These are phyloP conservation scores for Dictyostelium firmibasis DNA, from an alignment of 78 protist genomes.

Conservation along the genomic window DNA sequence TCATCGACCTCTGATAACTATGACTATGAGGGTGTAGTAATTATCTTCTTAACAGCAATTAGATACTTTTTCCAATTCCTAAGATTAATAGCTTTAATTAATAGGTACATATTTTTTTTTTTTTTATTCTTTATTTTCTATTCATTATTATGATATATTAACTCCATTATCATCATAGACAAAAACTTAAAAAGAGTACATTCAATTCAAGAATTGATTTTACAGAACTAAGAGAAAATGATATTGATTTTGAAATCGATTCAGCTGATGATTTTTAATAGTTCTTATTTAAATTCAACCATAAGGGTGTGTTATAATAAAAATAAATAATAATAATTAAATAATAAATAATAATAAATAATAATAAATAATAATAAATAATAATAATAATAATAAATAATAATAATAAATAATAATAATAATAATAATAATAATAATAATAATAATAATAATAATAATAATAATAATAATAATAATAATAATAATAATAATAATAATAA, in stretches of 20 bases:
- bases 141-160: background rate
- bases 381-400: background rate
- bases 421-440: background rate
- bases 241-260: conserved; percentile 47
- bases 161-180: background rate
- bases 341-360: too few species aligned
- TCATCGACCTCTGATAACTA: background rate
- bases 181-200: conserved; percentile 20
- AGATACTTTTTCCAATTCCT: conserved; percentile 41
- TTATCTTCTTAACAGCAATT: conserved; percentile 33
- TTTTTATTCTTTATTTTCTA: too few species aligned
- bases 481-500: background rate
- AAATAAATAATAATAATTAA: too few species aligned
- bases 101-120: background rate
- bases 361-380: too few species aligned
- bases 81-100: conserved; percentile 54
- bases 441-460: background rate
- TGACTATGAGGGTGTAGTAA: conserved; percentile 53
- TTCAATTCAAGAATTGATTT: conserved; percentile 55
- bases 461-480: background rate
- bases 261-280: conserved; percentile 17
- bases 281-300: too few species aligned
- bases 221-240: conserved; percentile 46
- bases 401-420: background rate
- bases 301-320: background rate